Evolutionary conservation across 108 stramenopile species (phyloP).

Genomic region (Nannochloropsis oceanica): DNA sequence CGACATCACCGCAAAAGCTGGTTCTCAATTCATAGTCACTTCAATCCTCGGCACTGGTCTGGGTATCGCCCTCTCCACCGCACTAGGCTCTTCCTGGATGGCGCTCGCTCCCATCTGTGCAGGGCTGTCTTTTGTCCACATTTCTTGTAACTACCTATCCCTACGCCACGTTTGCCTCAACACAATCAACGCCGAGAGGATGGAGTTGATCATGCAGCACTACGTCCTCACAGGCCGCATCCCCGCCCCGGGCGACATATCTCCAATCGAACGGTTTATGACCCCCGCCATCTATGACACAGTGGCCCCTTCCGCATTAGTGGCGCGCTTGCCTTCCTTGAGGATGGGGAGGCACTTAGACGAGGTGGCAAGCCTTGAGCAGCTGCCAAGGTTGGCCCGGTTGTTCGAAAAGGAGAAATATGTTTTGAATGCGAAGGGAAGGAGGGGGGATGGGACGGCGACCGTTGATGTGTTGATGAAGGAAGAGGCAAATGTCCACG

Average conservation of each 20-base stretch:
- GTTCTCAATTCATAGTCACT: constrained; percentile 73
- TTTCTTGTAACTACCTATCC: constrained; percentile 57
- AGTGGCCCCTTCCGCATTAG: not conserved
- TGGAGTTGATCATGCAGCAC: not conserved
- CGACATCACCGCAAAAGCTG: constrained; percentile 90
- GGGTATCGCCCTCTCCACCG: constrained; percentile 61
- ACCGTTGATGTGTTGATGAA: not conserved
- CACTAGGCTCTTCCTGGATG: constrained; percentile 34
- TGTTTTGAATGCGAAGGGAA: not conserved
- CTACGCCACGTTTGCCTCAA: constrained; percentile 51
- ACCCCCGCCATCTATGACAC: not conserved
- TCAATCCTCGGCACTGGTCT: constrained; percentile 66
- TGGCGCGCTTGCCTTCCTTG: not conserved
- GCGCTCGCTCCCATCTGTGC: constrained; percentile 35
- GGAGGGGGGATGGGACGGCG: not conserved
- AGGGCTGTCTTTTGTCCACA: constrained; percentile 50
- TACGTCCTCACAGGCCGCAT: not conserved
- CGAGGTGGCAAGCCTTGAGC: not conserved
- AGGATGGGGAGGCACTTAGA: not conserved
- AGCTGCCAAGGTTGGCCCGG: not conserved
- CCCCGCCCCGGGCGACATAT: not conserved
- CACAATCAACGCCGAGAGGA: constrained; percentile 45
- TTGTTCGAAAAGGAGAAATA: not conserved
- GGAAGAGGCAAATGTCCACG: not conserved
- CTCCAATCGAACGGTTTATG: not conserved